Conservation (phyloP, 352 stramenopile genomes). For the Phytophthora pistaciae region DNA sequence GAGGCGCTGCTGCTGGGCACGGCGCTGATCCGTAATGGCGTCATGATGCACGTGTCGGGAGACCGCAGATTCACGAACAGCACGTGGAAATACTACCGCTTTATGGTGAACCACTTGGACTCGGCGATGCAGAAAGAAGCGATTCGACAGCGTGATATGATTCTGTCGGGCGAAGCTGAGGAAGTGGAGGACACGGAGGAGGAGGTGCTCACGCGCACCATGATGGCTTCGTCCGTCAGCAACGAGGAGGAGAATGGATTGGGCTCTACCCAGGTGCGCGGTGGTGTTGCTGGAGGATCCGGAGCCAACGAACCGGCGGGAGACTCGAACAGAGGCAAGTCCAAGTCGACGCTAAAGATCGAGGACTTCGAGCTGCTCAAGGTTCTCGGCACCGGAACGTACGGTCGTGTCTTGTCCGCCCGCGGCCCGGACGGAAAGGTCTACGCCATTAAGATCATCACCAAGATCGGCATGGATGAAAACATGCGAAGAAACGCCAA, state of each 20-base stretch:
- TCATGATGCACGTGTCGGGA: constrained; percentile 80
- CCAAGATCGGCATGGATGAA: constrained; percentile 91
- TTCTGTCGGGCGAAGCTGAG: constrained; percentile 80
- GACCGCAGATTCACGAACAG: constrained; percentile 81
- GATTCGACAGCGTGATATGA: constrained; percentile 63
- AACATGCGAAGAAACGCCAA: constrained; percentile 84
- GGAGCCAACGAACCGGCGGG: constrained; percentile 13
- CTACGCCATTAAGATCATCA: constrained; percentile 92
- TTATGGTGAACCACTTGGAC: constrained; percentile 85
- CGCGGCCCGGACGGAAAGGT: constrained; percentile 70
- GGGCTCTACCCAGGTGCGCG: constrained; percentile 31
- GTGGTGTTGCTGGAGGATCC: constrained; percentile 23
- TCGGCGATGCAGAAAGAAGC: constrained; percentile 51
- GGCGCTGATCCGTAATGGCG: constrained; percentile 69
- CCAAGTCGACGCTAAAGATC: constrained; percentile 83
- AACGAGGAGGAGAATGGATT: constrained; percentile 69
- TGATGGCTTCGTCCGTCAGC: constrained; percentile 64
- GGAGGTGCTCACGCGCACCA: constrained; percentile 64
- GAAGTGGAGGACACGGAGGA: constrained; percentile 80
- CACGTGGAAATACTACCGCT: constrained; percentile 91
- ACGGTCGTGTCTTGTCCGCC: constrained; percentile 85
- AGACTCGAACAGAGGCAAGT: constrained; percentile 67
- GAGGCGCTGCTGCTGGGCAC: constrained; percentile 83
- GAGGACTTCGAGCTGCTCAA: constrained; percentile 91
- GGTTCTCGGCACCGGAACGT: constrained; percentile 86